Base-by-base conservation (phyloP, 345 rosid genomes). In the Aethionema arabicum region DNA sequence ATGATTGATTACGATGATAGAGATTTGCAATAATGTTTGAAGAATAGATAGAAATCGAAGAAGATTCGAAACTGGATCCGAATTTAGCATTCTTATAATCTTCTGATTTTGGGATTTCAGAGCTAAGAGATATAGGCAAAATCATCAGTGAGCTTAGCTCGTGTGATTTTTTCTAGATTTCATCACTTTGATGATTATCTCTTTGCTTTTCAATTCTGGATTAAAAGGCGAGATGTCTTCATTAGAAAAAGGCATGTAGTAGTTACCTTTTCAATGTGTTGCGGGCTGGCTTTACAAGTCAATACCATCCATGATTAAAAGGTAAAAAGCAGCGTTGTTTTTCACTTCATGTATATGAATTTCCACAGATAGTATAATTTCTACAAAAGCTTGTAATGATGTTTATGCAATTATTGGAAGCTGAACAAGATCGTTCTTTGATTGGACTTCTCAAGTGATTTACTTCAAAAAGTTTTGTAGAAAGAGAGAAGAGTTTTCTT, bases 221-320 rank as follows among this genome's bases (percentile, higher is more conserved):
- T 45, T 16, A 33, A 62, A 63, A 70, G 27, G 42, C 0, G 48
- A 32, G 0, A 49, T 27, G 50, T 32, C 44, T 12, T 41, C 11
- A 37, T 37, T 59, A 59, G 56, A 37, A 15, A 29, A 65, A 65
- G 43, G 39, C 15, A 43, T 43, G 9, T 42, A 6, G 36, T 42
- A 6, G 36, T 33, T 33, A 15, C 4, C 5, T 59, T 53, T 39
- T 35, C 63, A 38, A 39, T 52, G 47, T 49, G 29, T 29, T 47
- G 13, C 8, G 13, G 21, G 11, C 16, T 69, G 5, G 52, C 68
- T 63, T 63, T 63, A 63, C 64, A 63, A 70, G 59, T 60, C 67
- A 11, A 53, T 69, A 53, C 43, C 73, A 53, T 61, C 54, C 60
- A 68, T 68, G 48, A 59, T 68, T 68, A 59, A 35, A 59, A 59